These are phyloP conservation scores for Trichoderma sp. DNA, from an alignment of 2,329 filamentous ascomycete species.

Conservation along the genomic window DNA sequence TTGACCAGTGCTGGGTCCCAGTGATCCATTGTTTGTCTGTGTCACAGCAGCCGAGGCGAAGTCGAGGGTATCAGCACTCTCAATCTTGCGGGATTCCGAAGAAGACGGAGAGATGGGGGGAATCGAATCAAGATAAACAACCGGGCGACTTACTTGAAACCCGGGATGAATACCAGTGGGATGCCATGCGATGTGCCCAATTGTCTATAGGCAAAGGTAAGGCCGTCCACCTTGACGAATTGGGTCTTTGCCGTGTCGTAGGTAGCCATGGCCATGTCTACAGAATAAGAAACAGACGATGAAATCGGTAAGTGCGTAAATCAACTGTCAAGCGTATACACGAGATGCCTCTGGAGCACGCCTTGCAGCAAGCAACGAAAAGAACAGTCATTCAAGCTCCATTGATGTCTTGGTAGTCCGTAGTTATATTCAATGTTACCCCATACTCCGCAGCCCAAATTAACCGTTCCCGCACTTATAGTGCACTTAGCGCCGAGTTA, in stretches of 20 bases:
- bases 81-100: neutral
- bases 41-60: neutral
- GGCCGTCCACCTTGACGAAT: slow-evolving; percentile 31
- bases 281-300: neutral
- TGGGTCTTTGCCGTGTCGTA: slow-evolving; percentile 30
- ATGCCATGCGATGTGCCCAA: slow-evolving; percentile 31
- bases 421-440: slow-evolving; percentile 3
- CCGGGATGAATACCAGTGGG: slow-evolving; percentile 33
- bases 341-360: neutral
- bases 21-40: slow-evolving; percentile 38
- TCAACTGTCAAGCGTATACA: neutral
- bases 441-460: neutral
- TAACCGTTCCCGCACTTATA: slow-evolving; percentile 5
- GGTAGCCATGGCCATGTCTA: slow-evolving; percentile 27
- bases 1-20: slow-evolving; percentile 47
- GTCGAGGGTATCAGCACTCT: slow-evolving; percentile 1
- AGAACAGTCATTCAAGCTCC: neutral
- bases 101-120: neutral
- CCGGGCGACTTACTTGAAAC: slow-evolving; percentile 30
- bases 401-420: neutral
- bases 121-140: neutral
- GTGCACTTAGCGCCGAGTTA: neutral
- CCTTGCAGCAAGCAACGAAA: neutral
- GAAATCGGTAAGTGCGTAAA: neutral
- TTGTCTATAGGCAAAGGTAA: slow-evolving; percentile 33